Evolutionary conservation across 2,329 filamentous ascomycete genomes (phyloP).

Genomic region (Scleromitrula shiraiana): DNA sequence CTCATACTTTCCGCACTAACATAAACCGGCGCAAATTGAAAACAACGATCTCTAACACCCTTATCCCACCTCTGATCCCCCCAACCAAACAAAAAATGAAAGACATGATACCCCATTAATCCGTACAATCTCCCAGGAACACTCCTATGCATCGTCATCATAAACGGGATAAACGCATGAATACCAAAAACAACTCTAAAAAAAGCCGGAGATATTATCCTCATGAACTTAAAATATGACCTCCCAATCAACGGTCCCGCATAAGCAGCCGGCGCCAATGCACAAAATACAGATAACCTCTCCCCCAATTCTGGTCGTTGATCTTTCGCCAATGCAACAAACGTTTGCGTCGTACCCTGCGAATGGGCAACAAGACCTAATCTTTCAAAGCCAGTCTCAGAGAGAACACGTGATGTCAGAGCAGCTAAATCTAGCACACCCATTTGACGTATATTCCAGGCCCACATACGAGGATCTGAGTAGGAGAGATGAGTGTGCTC

Average conservation of each 20-base stretch:
- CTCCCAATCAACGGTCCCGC: slow-evolving; percentile 79
- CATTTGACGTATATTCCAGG: slow-evolving; percentile 94
- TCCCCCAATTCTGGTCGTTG: slow-evolving; percentile 78
- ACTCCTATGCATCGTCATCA: slow-evolving; percentile 73
- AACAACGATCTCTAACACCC: slow-evolving; percentile 70
- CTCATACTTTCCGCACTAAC: slow-evolving; percentile 85
- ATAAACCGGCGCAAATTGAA: slow-evolving; percentile 87
- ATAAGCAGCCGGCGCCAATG: slow-evolving; percentile 82
- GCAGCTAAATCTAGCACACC: slow-evolving; percentile 82
- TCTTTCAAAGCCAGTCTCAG: slow-evolving; percentile 75
- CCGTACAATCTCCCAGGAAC: slow-evolving; percentile 65
- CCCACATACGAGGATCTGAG: slow-evolving; percentile 86
- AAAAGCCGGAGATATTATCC: slow-evolving; percentile 63
- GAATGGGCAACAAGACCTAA: slow-evolving; percentile 80
- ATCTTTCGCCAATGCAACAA: slow-evolving; percentile 82
- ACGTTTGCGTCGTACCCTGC: slow-evolving; percentile 82
- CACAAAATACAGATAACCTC: slow-evolving; percentile 83
- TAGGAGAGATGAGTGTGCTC: slow-evolving; percentile 64
- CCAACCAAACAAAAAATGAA: slow-evolving; percentile 86
- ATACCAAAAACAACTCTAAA: slow-evolving; percentile 85
- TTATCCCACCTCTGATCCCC: slow-evolving; percentile 78
- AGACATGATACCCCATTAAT: slow-evolving; percentile 78
- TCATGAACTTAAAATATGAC: slow-evolving; percentile 89
- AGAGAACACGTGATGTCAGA: slow-evolving; percentile 68
- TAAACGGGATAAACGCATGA: slow-evolving; percentile 85